Percentiles rank a stretch among this genome's conserved stretches.
These are phyloP conservation scores for Penicillium glabrum DNA, from an alignment of 2,329 filamentous ascomycete genomes.

Conservation along the genomic window DNA sequence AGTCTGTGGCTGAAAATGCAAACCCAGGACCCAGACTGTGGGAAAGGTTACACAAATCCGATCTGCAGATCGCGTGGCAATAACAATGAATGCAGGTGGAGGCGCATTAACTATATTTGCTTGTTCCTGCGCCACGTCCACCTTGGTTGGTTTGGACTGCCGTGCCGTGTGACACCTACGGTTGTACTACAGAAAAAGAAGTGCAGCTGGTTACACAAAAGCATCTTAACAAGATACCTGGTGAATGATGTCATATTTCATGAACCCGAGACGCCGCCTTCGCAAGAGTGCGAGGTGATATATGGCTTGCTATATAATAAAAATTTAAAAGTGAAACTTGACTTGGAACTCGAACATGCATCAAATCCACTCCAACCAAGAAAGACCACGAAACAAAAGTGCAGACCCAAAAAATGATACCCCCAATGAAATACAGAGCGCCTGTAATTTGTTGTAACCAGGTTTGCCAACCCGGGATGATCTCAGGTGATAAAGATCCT, in stretches of 20 bases:
- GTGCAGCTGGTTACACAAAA: no score
- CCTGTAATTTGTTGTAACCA: neutral
- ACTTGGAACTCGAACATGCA: neutral
- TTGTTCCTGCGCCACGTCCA: neutral
- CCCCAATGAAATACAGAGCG: neutral
- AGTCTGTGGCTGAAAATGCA: no score
- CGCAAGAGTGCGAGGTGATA: neutral
- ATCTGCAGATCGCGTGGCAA: neutral
- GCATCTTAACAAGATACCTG: no score
- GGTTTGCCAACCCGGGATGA: neutral
- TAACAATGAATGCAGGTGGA: neutral
- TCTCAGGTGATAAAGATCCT: neutral
- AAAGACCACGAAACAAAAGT: neutral
- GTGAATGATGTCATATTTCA: neutral
- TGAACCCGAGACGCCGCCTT: neutral
- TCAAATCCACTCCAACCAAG: neutral
- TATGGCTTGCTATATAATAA: neutral
- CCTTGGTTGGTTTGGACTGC: neutral
- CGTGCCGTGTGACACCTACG: neutral
- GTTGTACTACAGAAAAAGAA: neutral
- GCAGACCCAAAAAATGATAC: neutral
- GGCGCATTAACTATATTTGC: neutral
- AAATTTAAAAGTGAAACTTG: no score
- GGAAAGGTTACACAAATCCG: neutral
- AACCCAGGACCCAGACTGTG: neutral